Evolutionary conservation across 768 basidiomycete species (phyloP).

Genomic region (Phlebiopsis gigantea): DNA sequence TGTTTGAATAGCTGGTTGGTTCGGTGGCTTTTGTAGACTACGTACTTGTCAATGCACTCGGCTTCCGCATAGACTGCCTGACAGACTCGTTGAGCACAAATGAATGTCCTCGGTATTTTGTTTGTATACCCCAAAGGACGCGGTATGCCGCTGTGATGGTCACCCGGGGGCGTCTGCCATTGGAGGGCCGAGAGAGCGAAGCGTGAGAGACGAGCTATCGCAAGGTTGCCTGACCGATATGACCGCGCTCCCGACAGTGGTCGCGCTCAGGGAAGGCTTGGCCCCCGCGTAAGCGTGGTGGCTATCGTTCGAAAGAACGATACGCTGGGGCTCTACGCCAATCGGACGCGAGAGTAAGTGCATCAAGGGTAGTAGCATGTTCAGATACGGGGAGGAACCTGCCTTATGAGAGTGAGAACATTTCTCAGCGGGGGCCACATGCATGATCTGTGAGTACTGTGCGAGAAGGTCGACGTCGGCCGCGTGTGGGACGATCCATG

Average conservation of each 20-base stretch:
- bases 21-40: background rate
- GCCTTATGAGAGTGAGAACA: slow-evolving; percentile 10
- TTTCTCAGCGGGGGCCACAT: slow-evolving; percentile 9
- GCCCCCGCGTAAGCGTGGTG: too few relatives aligned
- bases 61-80: background rate
- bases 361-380: slow-evolving; percentile 13
- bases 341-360: slow-evolving; percentile 12
- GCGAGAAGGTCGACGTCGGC: slow-evolving; percentile 11
- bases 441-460: slow-evolving; percentile 6
- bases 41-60: background rate
- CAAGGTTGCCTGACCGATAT: background rate
- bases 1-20: background rate
- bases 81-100: background rate
- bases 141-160: background rate
- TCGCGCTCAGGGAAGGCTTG: too few relatives aligned
- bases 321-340: background rate
- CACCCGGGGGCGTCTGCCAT: background rate
- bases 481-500: slow-evolving; percentile 7
- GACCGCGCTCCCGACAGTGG: background rate
- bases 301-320: background rate
- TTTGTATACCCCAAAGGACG: background rate
- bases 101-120: background rate
- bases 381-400: slow-evolving; percentile 3
- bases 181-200: background rate
- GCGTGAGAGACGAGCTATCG: background rate